phyloP scores from a whole-genome alignment of 495 filamentous ascomycete genomes.

The Lentithecium fluviatile region DNA sequence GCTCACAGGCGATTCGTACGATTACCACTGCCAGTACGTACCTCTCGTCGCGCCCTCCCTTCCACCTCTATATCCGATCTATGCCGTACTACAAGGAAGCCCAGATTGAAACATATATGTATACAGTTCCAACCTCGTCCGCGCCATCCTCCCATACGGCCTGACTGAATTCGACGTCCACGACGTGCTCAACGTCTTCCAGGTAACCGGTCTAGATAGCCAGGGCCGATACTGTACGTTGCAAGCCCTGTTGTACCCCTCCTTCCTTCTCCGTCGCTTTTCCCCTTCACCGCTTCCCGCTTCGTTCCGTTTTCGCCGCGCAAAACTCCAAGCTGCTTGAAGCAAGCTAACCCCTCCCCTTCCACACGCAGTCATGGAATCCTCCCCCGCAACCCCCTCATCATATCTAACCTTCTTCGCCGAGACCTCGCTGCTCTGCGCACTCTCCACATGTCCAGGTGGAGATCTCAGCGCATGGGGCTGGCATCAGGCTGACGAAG shows the following conservation, averaged over 20 bases:
- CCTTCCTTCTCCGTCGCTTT: too few species aligned
- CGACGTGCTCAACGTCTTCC: conserved; percentile 79
- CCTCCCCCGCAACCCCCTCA: conserved; percentile 62
- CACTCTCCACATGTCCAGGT: conserved; percentile 62
- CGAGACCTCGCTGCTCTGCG: conserved; percentile 72
- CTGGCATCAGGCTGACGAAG: conserved; percentile 63
- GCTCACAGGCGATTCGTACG: conserved; percentile 66
- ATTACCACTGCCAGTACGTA: conserved; percentile 73
- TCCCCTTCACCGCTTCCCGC: too few species aligned
- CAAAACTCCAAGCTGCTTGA: too few species aligned
- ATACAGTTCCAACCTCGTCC: conserved; percentile 57
- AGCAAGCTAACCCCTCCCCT: too few species aligned
- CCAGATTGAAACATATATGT: too few species aligned
- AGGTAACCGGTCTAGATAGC: conserved; percentile 71
- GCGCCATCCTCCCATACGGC: conserved; percentile 65
- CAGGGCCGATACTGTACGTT: conserved; percentile 62
- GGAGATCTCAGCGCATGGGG: conserved; percentile 73
- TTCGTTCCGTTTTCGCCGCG: too few species aligned
- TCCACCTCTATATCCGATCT: too few species aligned
- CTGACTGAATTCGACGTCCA: conserved; percentile 72
- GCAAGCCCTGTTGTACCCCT: too few species aligned
- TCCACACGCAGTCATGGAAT: conserved; percentile 64
- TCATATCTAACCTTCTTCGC: conserved; percentile 77
- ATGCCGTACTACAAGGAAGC: too few species aligned
- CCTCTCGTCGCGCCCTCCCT: too few species aligned